Evolutionary conservation across 352 stramenopile genomes (phyloP).

Genomic region (Pythium rhizo-oryzae): DNA sequence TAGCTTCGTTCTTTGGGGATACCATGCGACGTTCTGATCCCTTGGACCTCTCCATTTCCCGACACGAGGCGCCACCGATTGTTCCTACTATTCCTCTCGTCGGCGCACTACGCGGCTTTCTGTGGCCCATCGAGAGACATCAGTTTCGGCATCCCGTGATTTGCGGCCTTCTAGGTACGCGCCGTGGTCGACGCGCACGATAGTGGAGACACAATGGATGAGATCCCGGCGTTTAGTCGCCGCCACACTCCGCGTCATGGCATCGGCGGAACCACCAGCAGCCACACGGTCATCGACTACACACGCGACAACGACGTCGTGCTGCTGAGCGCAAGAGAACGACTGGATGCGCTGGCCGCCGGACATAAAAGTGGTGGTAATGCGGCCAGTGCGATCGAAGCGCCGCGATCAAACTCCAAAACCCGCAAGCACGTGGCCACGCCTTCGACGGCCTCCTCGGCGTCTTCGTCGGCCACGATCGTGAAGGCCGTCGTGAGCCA

Average conservation of each 20-base stretch:
- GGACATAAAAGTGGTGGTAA: neutral
- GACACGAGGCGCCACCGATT: too few species aligned
- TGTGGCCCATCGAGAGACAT: neutral
- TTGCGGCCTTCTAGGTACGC: too few species aligned
- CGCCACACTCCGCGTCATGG: slow-evolving; percentile 14
- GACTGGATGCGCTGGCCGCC: neutral
- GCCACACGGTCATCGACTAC: neutral
- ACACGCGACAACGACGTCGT: neutral
- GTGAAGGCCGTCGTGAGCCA: neutral
- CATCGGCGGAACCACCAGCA: neutral
- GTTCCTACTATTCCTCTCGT: too few species aligned
- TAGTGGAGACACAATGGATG: slow-evolving; percentile 13
- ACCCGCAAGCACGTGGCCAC: neutral
- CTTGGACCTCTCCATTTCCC: too few species aligned
- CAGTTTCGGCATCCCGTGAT: too few species aligned
- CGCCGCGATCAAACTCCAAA: slow-evolving; percentile 8
- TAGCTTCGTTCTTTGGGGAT: neutral
- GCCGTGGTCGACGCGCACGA: neutral
- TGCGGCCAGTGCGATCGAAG: neutral
- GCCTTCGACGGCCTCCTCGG: neutral
- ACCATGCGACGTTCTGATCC: neutral
- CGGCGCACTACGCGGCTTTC: too few species aligned
- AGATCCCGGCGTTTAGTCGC: slow-evolving; percentile 24
- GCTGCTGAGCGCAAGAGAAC: slow-evolving; percentile 3
- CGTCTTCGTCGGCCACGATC: slow-evolving; percentile 1